These are phyloP conservation scores for Phytophthora tubulina DNA, from an alignment of 352 stramenopile species.

Conservation along the genomic window DNA sequence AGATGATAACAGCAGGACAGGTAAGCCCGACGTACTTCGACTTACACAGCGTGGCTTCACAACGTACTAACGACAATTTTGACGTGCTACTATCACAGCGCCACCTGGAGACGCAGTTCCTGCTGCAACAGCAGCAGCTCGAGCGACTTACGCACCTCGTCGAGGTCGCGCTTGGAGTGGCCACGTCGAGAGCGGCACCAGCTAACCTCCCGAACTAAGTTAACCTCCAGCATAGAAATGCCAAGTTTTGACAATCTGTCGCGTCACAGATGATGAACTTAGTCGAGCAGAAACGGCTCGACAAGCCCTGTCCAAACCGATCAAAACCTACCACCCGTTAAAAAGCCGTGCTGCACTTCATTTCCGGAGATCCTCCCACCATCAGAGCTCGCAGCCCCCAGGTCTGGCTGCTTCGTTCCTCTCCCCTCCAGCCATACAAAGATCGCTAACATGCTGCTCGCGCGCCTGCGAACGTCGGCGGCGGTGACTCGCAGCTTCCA, in stretches of 20 bases:
- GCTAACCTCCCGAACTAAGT: constrained; percentile 24
- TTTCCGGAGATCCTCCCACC: constrained; percentile 23
- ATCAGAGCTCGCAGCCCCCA: constrained; percentile 18
- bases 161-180: constrained; percentile 31
- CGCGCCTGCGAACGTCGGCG: constrained; percentile 40
- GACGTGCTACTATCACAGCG: constrained; percentile 29
- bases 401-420: constrained; percentile 30
- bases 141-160: constrained; percentile 47
- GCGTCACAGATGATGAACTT: constrained; percentile 21
- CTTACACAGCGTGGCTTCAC: background rate
- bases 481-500: constrained; percentile 31
- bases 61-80: constrained; percentile 3
- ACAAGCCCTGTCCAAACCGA: constrained; percentile 5
- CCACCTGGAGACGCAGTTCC: constrained; percentile 47
- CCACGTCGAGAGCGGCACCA: constrained; percentile 4
- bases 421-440: constrained; percentile 12
- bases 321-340: constrained; percentile 17
- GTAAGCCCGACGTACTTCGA: constrained; percentile 20
- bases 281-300: background rate
- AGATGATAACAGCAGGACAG: constrained; percentile 45
- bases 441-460: constrained; percentile 62
- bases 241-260: background rate
- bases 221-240: constrained; percentile 15
- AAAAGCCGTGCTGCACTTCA: constrained; percentile 20
- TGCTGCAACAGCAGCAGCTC: constrained; percentile 51